phyloP scores from a whole-genome alignment of 2,329 filamentous ascomycete genomes.

The Trichoderma lentiforme region DNA sequence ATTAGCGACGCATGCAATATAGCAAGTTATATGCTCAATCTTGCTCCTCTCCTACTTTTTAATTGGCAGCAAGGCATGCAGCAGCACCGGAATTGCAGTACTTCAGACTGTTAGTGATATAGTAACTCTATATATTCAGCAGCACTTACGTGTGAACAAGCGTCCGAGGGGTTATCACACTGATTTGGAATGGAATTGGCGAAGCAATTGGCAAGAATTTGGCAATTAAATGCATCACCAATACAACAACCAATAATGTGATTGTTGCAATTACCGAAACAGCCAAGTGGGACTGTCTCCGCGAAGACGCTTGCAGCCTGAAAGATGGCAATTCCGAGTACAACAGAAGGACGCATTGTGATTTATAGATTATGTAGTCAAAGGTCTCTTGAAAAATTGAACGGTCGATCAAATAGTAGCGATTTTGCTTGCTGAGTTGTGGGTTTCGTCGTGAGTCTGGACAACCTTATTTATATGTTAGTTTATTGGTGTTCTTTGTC shows the following conservation, averaged over 20 bases:
- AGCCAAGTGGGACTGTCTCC: background rate
- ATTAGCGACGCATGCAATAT: background rate
- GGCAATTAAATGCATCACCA: background rate
- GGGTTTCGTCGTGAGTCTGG: background rate
- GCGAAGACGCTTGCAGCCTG: background rate
- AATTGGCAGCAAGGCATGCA: background rate
- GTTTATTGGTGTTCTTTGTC: background rate
- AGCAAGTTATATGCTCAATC: background rate
- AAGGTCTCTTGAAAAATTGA: background rate
- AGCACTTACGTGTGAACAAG: background rate
- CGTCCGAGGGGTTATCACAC: background rate
- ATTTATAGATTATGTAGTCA: background rate
- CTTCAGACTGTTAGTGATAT: background rate
- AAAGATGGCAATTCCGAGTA: background rate
- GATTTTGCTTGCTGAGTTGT: background rate
- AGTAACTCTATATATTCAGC: background rate
- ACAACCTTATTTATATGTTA: background rate
- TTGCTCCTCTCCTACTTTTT: background rate
- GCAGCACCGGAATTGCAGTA: background rate
- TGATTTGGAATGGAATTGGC: background rate
- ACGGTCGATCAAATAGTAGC: background rate
- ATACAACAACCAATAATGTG: background rate
- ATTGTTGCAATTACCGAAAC: background rate
- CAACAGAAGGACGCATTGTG: background rate
- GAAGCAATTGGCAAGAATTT: background rate